Percentiles rank a stretch among this genome's conserved stretches.
Conservation (phyloP, 2,329 filamentous ascomycete species). For the Microdochium nivale region DNA sequence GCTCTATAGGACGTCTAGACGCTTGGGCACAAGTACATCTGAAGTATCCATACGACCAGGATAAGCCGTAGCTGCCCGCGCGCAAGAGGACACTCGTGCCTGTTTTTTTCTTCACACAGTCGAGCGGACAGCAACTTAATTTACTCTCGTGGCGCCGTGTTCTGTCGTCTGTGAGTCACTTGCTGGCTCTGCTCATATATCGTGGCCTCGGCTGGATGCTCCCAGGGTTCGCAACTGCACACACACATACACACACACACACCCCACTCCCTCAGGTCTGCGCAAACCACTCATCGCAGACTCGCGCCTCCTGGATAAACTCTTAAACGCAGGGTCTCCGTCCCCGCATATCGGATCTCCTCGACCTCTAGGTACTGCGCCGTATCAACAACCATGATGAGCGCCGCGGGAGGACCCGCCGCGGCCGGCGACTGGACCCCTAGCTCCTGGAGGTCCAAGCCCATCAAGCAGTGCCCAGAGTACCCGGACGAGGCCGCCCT, state of each 20-base stretch:
- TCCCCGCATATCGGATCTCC: background rate
- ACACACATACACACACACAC: too few relatives aligned
- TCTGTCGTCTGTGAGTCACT: background rate
- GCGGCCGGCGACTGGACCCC: conserved; percentile 40
- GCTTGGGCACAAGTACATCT: background rate
- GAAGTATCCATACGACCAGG: background rate
- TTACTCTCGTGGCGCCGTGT: background rate
- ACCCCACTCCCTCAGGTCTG: too few relatives aligned
- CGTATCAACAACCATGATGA: background rate
- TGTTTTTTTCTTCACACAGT: background rate
- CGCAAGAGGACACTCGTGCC: background rate
- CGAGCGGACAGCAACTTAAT: background rate
- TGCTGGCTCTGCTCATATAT: background rate
- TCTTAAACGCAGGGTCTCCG: conserved; percentile 4
- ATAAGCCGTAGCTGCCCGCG: background rate
- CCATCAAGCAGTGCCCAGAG: conserved; percentile 66
- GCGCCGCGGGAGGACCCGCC: background rate
- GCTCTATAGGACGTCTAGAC: background rate
- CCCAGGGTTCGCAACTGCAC: background rate
- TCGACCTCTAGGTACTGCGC: background rate
- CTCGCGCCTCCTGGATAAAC: conserved; percentile 1
- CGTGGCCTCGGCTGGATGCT: too few relatives aligned
- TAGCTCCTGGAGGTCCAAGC: conserved; percentile 66
- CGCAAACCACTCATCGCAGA: background rate
- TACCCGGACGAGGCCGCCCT: conserved; percentile 58